A percentile compares a stretch with the other conserved stretches of the same genome.
Evolutionary conservation across 176 grass and related monocot species (phyloP).

Genomic region (Lolium rigidum): DNA sequence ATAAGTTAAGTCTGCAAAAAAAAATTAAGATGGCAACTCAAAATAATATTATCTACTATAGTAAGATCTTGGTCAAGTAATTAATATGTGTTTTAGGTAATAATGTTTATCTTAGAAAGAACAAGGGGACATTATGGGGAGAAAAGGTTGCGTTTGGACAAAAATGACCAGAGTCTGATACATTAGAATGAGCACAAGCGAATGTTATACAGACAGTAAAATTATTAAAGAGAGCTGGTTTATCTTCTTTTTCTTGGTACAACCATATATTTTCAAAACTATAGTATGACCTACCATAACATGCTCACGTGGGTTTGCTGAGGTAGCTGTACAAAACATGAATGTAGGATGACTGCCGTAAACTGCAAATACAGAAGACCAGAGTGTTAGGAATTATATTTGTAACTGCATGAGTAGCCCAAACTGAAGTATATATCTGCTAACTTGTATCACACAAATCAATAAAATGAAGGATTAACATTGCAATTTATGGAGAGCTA

Average conservation of each 20-base stretch:
- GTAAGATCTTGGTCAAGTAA: conserved; percentile 7
- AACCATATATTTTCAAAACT: conserved; percentile 11
- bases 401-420: conserved; percentile 24
- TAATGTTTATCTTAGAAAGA: conserved; percentile 4
- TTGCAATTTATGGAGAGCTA: background rate
- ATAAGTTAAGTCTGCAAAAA: background rate
- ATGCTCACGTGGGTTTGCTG: conserved; percentile 90
- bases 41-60: conserved; percentile 17
- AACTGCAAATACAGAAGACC: conserved; percentile 61
- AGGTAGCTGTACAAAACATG: conserved; percentile 95
- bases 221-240: background rate
- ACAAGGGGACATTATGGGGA: background rate
- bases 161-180: background rate
- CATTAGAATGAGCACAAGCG: background rate
- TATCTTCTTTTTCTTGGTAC: background rate
- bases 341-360: conserved; percentile 81
- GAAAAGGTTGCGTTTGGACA: background rate
- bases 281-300: conserved; percentile 71
- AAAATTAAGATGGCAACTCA: conserved; percentile 9
- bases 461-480: background rate
- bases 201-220: conserved; percentile 26
- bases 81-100: background rate
- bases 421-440: conserved; percentile 18
- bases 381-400: conserved; percentile 32
- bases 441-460: conserved; percentile 32